Percentiles rank a stretch among this genome's conserved stretches.
phyloP scores from a whole-genome alignment of 306 rosid species.

The Glycine soja region DNA sequence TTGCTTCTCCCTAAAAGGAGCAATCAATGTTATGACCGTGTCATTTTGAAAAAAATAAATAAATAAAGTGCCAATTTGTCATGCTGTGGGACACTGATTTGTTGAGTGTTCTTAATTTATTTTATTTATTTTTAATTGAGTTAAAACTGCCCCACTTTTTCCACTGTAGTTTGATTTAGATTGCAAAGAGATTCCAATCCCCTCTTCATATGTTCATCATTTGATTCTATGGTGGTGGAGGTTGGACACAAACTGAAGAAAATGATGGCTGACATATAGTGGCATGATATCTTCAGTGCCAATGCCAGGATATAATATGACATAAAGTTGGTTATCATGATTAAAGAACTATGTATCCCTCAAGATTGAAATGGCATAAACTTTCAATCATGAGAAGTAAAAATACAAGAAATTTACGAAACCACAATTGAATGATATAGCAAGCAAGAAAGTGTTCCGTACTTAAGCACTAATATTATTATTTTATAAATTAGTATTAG shows the following conservation, averaged over 20 bases:
- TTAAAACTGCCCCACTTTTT: conserved; percentile 12
- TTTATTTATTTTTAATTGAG: neutral
- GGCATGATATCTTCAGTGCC: conserved; percentile 46
- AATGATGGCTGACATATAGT: conserved; percentile 59
- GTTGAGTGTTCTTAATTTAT: neutral
- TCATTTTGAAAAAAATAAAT: conserved; percentile 12
- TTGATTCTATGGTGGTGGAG: conserved; percentile 48
- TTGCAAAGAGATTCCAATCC: conserved; percentile 46
- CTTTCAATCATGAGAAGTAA: conserved; percentile 35
- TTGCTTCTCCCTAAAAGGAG: conserved; percentile 36
- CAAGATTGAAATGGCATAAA: conserved; percentile 50
- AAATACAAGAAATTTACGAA: conserved; percentile 1
- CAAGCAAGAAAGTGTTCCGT: too few relatives aligned
- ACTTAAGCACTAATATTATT: too few relatives aligned
- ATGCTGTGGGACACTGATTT: conserved; percentile 46
- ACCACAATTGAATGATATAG: too few relatives aligned
- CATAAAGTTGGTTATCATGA: conserved; percentile 52
- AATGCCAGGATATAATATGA: conserved; percentile 46
- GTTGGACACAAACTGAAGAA: conserved; percentile 51
- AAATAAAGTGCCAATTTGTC: conserved; percentile 48
- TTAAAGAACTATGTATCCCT: conserved; percentile 31
- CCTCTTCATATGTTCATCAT: conserved; percentile 31
- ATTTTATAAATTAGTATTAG: too few relatives aligned
- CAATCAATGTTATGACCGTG: conserved; percentile 45
- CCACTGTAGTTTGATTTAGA: conserved; percentile 38